Conservation (phyloP, 2,329 filamentous ascomycete species). For the Ophiosphaerella korrae region DNA sequence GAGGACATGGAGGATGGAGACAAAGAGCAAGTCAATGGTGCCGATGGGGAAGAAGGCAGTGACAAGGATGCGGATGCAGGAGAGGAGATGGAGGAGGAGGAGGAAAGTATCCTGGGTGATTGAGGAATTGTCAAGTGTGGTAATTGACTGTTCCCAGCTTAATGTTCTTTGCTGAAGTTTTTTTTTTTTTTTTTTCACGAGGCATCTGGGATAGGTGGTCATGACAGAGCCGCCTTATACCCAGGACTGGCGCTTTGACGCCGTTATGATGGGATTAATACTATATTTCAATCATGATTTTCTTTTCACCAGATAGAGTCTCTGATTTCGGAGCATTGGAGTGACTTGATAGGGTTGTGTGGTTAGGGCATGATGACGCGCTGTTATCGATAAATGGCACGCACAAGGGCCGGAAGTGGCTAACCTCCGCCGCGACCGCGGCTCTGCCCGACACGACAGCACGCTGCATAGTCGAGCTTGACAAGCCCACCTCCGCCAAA, state of each 20-base stretch:
- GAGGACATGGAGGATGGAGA: conserved; percentile 50
- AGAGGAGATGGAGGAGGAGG: conserved; percentile 54
- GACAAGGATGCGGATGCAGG: conserved; percentile 43
- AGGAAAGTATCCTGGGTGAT: conserved; percentile 52
- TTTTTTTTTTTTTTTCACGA: not conserved
- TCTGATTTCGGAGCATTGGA: too few relatives aligned
- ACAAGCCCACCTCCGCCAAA: conserved; percentile 28
- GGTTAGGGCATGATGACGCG: not conserved
- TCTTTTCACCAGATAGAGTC: too few relatives aligned
- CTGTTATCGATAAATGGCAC: conserved; percentile 3
- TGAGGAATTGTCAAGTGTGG: conserved; percentile 13
- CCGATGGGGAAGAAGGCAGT: conserved; percentile 33
- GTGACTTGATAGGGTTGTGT: too few relatives aligned
- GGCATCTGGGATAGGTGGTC: not conserved
- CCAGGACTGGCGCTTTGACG: conserved; percentile 16
- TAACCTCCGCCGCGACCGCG: conserved; percentile 23
- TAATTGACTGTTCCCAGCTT: conserved; percentile 2
- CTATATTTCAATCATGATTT: too few relatives aligned
- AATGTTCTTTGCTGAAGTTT: not conserved
- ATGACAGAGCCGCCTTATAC: conserved; percentile 6
- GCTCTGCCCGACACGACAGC: conserved; percentile 7
- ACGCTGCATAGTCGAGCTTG: conserved; percentile 17
- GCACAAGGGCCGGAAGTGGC: conserved; percentile 12
- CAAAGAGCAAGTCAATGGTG: conserved; percentile 50
- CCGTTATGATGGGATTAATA: not conserved